A percentile compares a stretch with the other conserved stretches of the same genome.
Evolutionary conservation across 495 filamentous ascomycete genomes (phyloP).

Genomic region (Xylaria cubensis): DNA sequence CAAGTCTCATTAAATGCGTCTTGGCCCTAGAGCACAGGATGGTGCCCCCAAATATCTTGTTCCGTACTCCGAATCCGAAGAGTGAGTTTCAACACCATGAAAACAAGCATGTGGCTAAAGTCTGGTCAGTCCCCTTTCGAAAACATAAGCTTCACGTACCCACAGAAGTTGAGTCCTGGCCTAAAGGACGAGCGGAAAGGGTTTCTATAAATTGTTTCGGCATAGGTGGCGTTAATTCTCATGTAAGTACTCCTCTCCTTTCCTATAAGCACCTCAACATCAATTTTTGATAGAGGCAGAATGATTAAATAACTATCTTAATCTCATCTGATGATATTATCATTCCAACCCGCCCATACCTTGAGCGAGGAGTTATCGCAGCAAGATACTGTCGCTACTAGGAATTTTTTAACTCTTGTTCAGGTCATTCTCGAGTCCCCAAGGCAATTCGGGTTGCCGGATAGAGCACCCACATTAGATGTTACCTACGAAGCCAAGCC

Average conservation of each 20-base stretch:
- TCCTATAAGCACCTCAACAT: background rate
- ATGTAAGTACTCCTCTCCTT: constrained; percentile 20
- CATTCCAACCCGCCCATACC: background rate
- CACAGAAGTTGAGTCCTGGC: constrained; percentile 35
- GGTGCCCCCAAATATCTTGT: constrained; percentile 45
- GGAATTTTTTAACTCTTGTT: background rate
- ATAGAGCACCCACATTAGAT: background rate
- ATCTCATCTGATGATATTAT: background rate
- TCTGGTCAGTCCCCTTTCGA: constrained; percentile 32
- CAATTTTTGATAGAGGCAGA: background rate
- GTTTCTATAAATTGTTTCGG: constrained; percentile 60
- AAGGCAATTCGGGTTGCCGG: constrained; percentile 2
- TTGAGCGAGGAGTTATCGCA: background rate
- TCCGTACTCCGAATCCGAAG: constrained; percentile 34
- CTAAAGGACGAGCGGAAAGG: constrained; percentile 34
- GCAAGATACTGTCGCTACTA: background rate
- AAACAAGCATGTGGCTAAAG: background rate
- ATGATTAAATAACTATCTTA: background rate
- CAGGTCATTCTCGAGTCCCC: constrained; percentile 25
- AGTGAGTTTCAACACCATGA: constrained; percentile 3
- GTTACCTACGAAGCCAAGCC: background rate
- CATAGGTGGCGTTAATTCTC: constrained; percentile 59
- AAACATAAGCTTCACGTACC: constrained; percentile 37
- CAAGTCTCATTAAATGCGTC: constrained; percentile 55
- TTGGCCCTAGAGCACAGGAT: constrained; percentile 54